These are phyloP conservation scores for Pouteria glomerata DNA, from an alignment of 148 eudicot species.

Conservation along the genomic window DNA sequence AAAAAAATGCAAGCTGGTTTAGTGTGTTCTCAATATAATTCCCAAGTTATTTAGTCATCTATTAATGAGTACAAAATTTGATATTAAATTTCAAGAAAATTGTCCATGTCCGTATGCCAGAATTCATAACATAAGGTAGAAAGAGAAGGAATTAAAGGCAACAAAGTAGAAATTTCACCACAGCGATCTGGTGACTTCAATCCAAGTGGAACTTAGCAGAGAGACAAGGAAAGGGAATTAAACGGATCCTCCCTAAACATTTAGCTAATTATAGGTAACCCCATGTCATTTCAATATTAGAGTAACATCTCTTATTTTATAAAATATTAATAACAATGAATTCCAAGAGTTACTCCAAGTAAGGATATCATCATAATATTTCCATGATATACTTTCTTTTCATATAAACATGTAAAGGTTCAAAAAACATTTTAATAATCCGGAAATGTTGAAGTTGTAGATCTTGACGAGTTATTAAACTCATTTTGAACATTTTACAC, in stretches of 20 bases:
- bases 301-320: too few relatives aligned
- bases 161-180: background rate
- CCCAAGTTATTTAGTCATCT: background rate
- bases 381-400: too few relatives aligned
- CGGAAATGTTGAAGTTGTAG: too few relatives aligned
- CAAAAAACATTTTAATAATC: too few relatives aligned
- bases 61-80: background rate
- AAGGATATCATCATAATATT: too few relatives aligned
- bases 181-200: background rate
- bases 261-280: background rate
- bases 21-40: background rate
- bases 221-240: background rate
- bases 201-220: background rate
- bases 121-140: background rate
- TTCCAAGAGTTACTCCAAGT: too few relatives aligned
- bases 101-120: background rate
- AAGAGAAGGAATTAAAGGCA: background rate
- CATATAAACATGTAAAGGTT: too few relatives aligned
- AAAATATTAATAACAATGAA: too few relatives aligned
- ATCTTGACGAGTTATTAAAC: too few relatives aligned
- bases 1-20: background rate
- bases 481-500: too few relatives aligned
- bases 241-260: background rate
- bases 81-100: background rate
- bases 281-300: too few relatives aligned